Evolutionary conservation across 176 grass and related monocot genomes (phyloP), one percentile per base, ranked within the genome.

Genomic region (Carex cristatella): DNA sequence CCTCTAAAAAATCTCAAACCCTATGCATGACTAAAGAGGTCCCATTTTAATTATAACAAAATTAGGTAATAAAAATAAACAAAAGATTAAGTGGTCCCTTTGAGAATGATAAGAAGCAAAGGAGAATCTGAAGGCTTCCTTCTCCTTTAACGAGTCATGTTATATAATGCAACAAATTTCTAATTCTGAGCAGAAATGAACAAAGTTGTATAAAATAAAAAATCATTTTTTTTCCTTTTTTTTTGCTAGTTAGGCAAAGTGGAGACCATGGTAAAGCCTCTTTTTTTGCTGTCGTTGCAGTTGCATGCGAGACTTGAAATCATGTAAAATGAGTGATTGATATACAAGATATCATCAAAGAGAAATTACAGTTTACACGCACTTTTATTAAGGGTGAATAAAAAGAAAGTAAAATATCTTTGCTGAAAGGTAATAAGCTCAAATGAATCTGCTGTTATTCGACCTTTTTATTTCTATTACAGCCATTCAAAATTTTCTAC

Each of bases 31-130:
- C n/a, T 3, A 30, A 30, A n/a, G 23, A 32, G 69, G 73, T 77
- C 13, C 15, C 32, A 44, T 23, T 48, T 73, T 77, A 23, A 23
- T 23, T 23, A 56, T 77, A 51, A 16, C 49, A 12, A 77, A 55
- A 77, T 56, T 33, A 33, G 12, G 19, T 77, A 51, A 77, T 55
- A 77, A 5, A 75, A 30, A 27, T 56, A 32, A 77, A 54, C 5
- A 56, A 77, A 68, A 18, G 40, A 53, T 65, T 48, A 68, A 68
- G 80, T 83, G 80, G 80, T 31, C 80, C 42, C 27, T 65, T 7
- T 77, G 40, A 83, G 64, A 53, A 82, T 33, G 58, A 83, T 83
- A 49, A 83, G 62, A 83, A 83, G 80, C 62, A 68, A 83, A 83
- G 33, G n/a, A 38, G 80, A 67, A 83, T 83, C 57, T 67, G 12